Base-by-base conservation (phyloP, 768 basidiomycete genomes). In the Suillus occidentalis region DNA sequence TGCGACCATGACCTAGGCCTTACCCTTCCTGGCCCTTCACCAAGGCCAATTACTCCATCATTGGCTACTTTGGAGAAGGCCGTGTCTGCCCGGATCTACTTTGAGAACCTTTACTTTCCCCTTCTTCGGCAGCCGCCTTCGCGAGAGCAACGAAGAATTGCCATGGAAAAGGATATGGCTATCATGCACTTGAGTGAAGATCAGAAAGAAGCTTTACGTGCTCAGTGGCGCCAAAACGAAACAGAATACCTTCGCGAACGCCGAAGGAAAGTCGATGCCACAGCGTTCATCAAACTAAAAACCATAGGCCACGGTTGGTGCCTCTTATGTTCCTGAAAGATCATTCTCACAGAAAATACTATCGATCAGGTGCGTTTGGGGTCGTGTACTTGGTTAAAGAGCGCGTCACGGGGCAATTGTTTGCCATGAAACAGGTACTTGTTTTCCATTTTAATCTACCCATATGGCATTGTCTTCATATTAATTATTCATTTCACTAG, bases 401-500 rank as follows among this genome's bases (percentile, higher is more conserved):
- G 78, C 86, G 85, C 70, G 82, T 85, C 31, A 86, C 88, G 5
- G 92, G 93, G 20, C 85, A 87, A 66, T 81, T 98, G 55, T 98
- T 89, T 72, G 95, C 95, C 62, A 98, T 99, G 94, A 99, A 98
- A 77, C 92, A 98, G 89, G 92, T 93, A 73, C 76, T 68, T 65
- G 52, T 66, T 31, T 40, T 70, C 57, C 68, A 61, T 67, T 68
- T 69, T 69, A 49, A 73, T 77, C 65, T 69, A 72, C 68, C 73
- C 68, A 68, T 53, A 53, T 53, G 52, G 52, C 45, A 36, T 18
- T 53, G 6, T 31, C 25, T 68, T 64, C 65, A 71, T 72, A 31
- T 77, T 72, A 70, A 69, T 59, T 68, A 63, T 62, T 56, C 65
- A 61, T 74, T 66, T 69, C 68, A 67, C 72, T 69, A 92, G 91